phyloP scores from a whole-genome alignment of 2,329 filamentous ascomycete genomes.

The Aspergillus unguis region DNA sequence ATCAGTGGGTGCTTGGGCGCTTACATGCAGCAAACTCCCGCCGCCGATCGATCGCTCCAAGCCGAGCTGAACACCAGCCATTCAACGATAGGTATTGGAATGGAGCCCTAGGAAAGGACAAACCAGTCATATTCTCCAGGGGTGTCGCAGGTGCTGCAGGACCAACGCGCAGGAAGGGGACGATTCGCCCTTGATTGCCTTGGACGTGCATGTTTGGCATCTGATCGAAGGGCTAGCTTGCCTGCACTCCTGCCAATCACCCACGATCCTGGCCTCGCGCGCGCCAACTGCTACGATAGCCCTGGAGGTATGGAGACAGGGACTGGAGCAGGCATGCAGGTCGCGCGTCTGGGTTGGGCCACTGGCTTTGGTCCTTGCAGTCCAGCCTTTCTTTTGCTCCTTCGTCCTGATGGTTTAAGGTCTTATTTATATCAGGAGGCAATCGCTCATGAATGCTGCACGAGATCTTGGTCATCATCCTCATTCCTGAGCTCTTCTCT shows the following conservation, averaged over 20 bases:
- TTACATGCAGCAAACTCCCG: constrained; percentile 9
- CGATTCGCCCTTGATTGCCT: constrained; percentile 15
- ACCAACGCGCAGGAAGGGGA: constrained; percentile 10
- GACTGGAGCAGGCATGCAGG: constrained; percentile 13
- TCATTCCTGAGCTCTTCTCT: constrained; percentile 20
- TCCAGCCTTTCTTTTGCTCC: constrained; percentile 12
- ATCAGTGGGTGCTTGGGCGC: constrained; percentile 3
- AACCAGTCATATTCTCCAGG: not conserved
- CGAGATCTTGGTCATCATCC: constrained; percentile 10
- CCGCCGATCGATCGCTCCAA: constrained; percentile 11
- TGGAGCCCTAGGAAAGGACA: not conserved
- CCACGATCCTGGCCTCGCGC: constrained; percentile 12
- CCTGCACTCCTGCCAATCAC: constrained; percentile 12
- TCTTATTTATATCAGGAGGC: constrained; percentile 17
- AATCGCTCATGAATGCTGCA: constrained; percentile 15
- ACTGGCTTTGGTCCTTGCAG: constrained; percentile 13
- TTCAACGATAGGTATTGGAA: not conserved
- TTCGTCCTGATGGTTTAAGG: constrained; percentile 1
- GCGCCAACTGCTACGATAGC: constrained; percentile 14
- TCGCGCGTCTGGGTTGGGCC: constrained; percentile 10
- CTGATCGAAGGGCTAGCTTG: constrained; percentile 10
- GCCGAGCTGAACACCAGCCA: constrained; percentile 6
- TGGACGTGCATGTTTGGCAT: constrained; percentile 13
- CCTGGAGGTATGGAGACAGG: constrained; percentile 11
- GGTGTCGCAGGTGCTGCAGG: constrained; percentile 14